phyloP scores from a whole-genome alignment of 2,329 filamentous ascomycete genomes.

The Celoporthe dispersa region DNA sequence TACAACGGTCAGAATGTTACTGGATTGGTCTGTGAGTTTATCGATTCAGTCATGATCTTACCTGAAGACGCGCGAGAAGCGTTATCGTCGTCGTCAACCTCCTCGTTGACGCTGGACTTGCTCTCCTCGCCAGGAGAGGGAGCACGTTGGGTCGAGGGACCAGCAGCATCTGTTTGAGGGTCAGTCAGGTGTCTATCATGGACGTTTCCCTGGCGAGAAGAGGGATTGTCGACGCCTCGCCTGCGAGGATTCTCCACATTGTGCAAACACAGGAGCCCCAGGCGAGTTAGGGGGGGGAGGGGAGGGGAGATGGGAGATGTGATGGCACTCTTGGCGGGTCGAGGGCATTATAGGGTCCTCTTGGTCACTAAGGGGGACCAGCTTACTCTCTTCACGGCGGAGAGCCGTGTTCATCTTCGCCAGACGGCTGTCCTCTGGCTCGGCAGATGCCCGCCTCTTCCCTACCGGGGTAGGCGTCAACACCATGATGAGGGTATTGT shows the following conservation, averaged over 20 bases:
- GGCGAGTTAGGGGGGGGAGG: not conserved
- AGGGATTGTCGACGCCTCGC: not conserved
- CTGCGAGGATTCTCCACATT: not conserved
- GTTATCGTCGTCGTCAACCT: not conserved
- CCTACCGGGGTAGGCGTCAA: not conserved
- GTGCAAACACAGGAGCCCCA: not conserved
- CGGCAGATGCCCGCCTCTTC: not conserved
- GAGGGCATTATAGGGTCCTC: not conserved
- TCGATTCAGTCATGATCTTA: not conserved
- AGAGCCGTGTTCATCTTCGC: not conserved
- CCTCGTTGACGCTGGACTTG: not conserved
- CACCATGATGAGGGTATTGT: not conserved
- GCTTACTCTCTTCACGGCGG: not conserved
- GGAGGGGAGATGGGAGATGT: too few relatives aligned
- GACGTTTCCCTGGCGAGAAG: not conserved
- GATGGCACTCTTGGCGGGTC: not conserved
- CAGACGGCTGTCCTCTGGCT: not conserved
- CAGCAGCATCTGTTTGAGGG: not conserved
- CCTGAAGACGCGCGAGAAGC: not conserved
- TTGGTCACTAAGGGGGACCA: not conserved
- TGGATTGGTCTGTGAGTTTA: not conserved
- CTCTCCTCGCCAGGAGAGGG: not conserved
- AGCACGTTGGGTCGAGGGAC: not conserved
- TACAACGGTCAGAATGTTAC: not conserved
- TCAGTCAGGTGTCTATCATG: not conserved